Evolutionary conservation across 2,329 filamentous ascomycete species (phyloP).

Genomic region (Gliomastix tumulicola): DNA sequence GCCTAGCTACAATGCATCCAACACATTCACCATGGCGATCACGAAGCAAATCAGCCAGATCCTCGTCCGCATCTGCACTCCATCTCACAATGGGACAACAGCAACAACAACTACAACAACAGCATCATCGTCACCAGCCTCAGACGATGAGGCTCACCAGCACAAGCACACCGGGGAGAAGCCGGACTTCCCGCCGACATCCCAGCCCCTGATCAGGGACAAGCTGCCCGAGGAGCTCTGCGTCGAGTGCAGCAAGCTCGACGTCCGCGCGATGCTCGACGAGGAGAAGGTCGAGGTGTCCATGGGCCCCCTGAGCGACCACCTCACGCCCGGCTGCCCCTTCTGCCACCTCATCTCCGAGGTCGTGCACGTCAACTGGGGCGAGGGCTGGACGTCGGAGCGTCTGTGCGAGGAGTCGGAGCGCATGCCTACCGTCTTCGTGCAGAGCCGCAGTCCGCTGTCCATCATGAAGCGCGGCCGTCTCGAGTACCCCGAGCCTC

Average conservation of each 20-base stretch:
- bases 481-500: slow-evolving; percentile 3
- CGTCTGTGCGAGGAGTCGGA: slow-evolving; percentile 2
- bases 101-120: too few species aligned
- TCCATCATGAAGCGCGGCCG: not conserved
- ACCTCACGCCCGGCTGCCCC: slow-evolving; percentile 1
- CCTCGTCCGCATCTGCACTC: too few species aligned
- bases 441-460: slow-evolving; percentile 5
- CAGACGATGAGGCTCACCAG: too few species aligned
- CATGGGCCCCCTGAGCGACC: slow-evolving; percentile 1
- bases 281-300: slow-evolving; percentile 3
- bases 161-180: too few species aligned
- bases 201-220: too few species aligned
- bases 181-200: too few species aligned
- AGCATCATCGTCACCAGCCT: not conserved
- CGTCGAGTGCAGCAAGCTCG: slow-evolving; percentile 3
- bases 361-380: slow-evolving; percentile 1
- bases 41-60: too few species aligned
- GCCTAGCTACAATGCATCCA: too few species aligned
- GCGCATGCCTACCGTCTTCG: slow-evolving; percentile 1
- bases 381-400: slow-evolving; percentile 1
- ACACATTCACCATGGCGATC: too few species aligned
- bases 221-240: slow-evolving; percentile 2
- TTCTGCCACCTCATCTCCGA: slow-evolving; percentile 4
- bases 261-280: slow-evolving; percentile 3
- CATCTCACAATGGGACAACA: too few species aligned